Percentiles rank a stretch among this genome's conserved stretches.
These are phyloP conservation scores for Globisporangium carolinianum DNA, from an alignment of 352 stramenopile genomes.

Conservation along the genomic window DNA sequence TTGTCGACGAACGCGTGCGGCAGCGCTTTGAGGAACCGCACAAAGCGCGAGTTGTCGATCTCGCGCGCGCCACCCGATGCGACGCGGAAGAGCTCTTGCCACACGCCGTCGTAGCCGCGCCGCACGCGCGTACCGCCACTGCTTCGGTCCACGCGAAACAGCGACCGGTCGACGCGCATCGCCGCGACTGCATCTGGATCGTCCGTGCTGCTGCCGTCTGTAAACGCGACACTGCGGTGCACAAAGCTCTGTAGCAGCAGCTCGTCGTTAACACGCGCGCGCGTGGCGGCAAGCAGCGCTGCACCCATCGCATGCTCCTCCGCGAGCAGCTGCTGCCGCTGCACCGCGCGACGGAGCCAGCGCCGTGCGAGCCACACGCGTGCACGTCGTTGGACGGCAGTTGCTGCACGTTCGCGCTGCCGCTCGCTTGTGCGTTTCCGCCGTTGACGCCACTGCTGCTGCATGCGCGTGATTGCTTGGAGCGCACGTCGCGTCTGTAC, in stretches of 20 bases:
- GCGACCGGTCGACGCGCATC: constrained; percentile 25
- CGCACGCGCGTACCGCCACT: constrained; percentile 29
- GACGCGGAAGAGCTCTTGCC: constrained; percentile 58
- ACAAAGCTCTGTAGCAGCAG: constrained; percentile 62
- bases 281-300: constrained; percentile 36
- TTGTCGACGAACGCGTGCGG: constrained; percentile 56
- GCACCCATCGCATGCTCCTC: constrained; percentile 51
- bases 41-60: constrained; percentile 64
- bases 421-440: constrained; percentile 22
- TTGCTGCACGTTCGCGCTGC: constrained; percentile 16
- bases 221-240: constrained; percentile 21
- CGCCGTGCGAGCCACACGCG: constrained; percentile 29
- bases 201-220: constrained; percentile 2
- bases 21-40: constrained; percentile 53
- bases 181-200: background rate
- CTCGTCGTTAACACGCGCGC: constrained; percentile 40
- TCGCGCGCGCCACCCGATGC: constrained; percentile 34
- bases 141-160: constrained; percentile 33
- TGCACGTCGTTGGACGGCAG: constrained; percentile 31
- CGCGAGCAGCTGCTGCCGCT: constrained; percentile 37
- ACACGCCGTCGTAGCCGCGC: constrained; percentile 54
- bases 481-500: constrained; percentile 33
- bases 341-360: constrained; percentile 32
- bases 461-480: constrained; percentile 41
- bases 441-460: constrained; percentile 32